Base-by-base conservation (phyloP, 2,329 filamentous ascomycete species). In the Conoideocrella luteorostrata region DNA sequence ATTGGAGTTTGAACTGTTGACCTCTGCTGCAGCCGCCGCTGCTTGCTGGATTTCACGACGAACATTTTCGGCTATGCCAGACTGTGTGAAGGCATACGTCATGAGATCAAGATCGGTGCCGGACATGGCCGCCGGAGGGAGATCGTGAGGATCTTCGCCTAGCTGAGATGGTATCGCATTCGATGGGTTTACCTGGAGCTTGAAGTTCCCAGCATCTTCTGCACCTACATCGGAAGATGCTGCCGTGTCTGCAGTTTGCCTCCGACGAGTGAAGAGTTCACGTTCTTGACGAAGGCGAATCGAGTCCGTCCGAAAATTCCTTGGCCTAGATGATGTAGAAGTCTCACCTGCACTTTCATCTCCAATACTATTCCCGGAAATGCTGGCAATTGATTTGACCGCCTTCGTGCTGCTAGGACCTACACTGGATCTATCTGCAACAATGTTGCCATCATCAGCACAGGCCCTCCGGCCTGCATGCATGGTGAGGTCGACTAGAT, bases 401-500 rank as follows among this genome's bases (percentile, higher is more conserved):
- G 87, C 88, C 47, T 84, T 79, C 9, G 88, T 86, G 59, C 89
- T 95, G 67, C 88, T 95, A 17, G 88, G 86, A 2, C 87, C 84
- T 17, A 88, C 82, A 50, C 80, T 84, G 2, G 77, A 69, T 3
- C 74, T 77, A 50, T 86, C 83, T 7, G 69, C 56, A 5, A 65
- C 59, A 29, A 73, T 47, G 9, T 69, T 63, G 12, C 76, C 77
- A 44, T 83, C 78, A 26, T 83, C 77, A 21, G 59, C 26, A 3
- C 78, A 67, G 6, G 75, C 69, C 17, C 72, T 77, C 35, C 75
- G 72, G 46, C 86, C 80, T 20, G 89, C 90, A 61, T 98, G 93
- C 91, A 98, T 97, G 0, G 93, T 97, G 32, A 98, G 74, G 61
- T 98, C 93, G 23, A 98, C 90, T 5, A 98, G 78, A 59, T 96